Evolutionary conservation across 805 yeast species (phyloP), one percentile per base, ranked within the genome.

Genomic region (Lachancea thermotolerans): DNA sequence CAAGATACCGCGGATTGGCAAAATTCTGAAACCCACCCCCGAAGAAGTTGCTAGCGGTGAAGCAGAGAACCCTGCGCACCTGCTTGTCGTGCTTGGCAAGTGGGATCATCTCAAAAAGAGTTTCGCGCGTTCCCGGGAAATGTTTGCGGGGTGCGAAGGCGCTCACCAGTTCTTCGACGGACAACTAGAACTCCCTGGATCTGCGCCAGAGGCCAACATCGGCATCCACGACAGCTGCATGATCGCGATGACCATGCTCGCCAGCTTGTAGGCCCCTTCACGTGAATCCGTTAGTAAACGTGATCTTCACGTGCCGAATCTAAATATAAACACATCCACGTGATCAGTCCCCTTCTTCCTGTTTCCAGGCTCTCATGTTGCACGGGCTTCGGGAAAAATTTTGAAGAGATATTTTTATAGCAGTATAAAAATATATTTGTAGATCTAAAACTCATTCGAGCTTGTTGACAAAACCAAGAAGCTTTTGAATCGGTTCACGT

Each of bases 131-230:
- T 88, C 81, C 45, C 65, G 68, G 35, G 64, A 64, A 14, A 71
- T 66, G 45, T 66, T 84, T 38, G 78, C 71, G 44, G 81, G 75
- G 2, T 75, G 82, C 8, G 69, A 69, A 0, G 70, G 69, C 35
- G 78, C 82, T 1, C 65, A 72, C 11, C 82, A 80, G 49, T 73
- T 88, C 69, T 83, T 88, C 60, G 95, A 88, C 62, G 81, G 82
- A 2, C 69, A 73, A 45, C 41, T 78, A 18, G 56, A 57, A 6
- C 72, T 83, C 7, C 82, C 85, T 1, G 60, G 66, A 1, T 77
- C 82, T 0, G 72, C 77, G 8, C 62, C 63, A n/a, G 56, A 51
- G 28, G 67, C 66, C 6, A 48, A 53, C 40, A 35, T 61, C 0
- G 69, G 84, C 47, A 71, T 82, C 1, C 95, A 86, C 56, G 96